phyloP scores from a whole-genome alignment of 495 filamentous ascomycete species.

The Schizothecium vesticola region DNA sequence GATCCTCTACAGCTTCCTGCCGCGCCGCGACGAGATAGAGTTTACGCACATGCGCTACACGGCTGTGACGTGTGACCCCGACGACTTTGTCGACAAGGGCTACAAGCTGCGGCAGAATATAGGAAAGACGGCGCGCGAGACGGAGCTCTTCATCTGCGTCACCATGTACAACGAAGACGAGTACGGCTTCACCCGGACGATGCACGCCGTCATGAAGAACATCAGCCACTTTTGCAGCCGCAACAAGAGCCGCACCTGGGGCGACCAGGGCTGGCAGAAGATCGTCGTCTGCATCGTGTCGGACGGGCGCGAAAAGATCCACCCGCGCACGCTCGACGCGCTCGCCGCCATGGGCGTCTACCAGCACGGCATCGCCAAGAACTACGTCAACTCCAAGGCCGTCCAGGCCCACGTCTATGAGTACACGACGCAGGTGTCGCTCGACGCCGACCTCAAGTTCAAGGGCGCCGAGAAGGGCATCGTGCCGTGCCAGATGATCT shows the following conservation, averaged over 20 bases:
- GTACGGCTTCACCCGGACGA: conserved; percentile 90
- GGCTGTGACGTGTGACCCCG: conserved; percentile 96
- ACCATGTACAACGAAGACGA: conserved; percentile 99
- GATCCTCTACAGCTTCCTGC: conserved; percentile 91
- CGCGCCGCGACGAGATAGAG: conserved; percentile 84
- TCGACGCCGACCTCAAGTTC: conserved; percentile 93
- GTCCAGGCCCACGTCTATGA: conserved; percentile 92
- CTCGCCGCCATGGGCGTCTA: conserved; percentile 97
- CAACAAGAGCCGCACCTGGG: conserved; percentile 90
- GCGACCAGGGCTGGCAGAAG: conserved; percentile 97
- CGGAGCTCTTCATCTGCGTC: conserved; percentile 95
- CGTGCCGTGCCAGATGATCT: conserved; percentile 97
- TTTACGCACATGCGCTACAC: conserved; percentile 99
- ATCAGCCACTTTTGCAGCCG: conserved; percentile 93
- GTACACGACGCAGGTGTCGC: conserved; percentile 95
- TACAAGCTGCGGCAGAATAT: conserved; percentile 98
- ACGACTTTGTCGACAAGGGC: conserved; percentile 80
- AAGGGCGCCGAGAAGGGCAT: conserved; percentile 99
- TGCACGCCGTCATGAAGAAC: conserved; percentile 99
- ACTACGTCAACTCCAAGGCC: conserved; percentile 86
- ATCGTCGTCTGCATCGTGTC: conserved; percentile 96
- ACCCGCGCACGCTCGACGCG: conserved; percentile 91
- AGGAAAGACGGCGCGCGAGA: conserved; percentile 77
- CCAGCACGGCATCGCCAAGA: conserved; percentile 97
- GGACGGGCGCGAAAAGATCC: conserved; percentile 89